Base-by-base conservation (phyloP, 129 eudicot species). In the Heracleum sosnowskyi region DNA sequence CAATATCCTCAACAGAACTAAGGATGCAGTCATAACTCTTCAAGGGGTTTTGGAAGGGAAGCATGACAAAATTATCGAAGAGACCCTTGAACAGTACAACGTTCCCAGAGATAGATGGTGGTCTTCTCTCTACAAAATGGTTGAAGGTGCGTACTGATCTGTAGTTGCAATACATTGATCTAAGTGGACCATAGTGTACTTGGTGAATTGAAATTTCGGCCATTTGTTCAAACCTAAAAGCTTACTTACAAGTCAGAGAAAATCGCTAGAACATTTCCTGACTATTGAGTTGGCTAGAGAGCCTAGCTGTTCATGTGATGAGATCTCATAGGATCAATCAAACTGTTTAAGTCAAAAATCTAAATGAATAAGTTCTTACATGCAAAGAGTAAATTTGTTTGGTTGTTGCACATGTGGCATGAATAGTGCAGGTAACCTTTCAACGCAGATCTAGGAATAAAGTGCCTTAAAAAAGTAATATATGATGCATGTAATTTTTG, bases 11-110 rank as follows among this genome's bases (percentile, higher is more conserved):
- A 84, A 76, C 85, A 86, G 77, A 76, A 87, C 96, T 16, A 85
- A 83, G 83, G 90, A 90, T 69, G 96, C 96, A 26, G 87, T 90
- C n/a, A 68, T 86, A 44, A 90, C 91, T 15, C 88, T 90, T 31
- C 91, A 90, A 70, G 87, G 84, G 42, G 90, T 90, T 42, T 68
- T 90, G 81, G 96, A 87, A 78, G 91, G 96, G n/a, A 90, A 90
- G 72, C 91, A 87, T 64, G 82, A 88, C 76, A 77, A 81, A 74
- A 82, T 18, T 16, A 90, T 90, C 8, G 82, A 84, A 77, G 90
- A 87, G 47, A 82, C 81, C 2, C 87, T 90, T 28, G 85, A 87
- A 10, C 79, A 69, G 68, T 73, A 84, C 79, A 81, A 81, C 24
- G 83, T 90, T 75, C 80, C 91, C 47, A 55, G 83, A 47, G 96